Conservation (phyloP, 768 basidiomycete species). For the Paxillus rubicundulus region DNA sequence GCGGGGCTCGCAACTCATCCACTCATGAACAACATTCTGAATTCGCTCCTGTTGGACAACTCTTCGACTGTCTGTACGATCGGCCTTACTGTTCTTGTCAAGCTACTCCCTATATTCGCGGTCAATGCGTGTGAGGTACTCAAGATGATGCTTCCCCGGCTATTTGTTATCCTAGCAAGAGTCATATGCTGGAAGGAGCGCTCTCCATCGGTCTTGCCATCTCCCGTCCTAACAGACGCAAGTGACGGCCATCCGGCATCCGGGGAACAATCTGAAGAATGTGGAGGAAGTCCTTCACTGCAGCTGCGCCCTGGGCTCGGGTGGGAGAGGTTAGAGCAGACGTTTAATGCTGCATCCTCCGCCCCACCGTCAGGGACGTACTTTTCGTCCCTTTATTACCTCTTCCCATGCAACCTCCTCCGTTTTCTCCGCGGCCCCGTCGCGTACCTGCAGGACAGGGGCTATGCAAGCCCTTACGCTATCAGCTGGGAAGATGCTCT, state of each 20-base stretch:
- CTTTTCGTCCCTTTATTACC: constrained; percentile 82
- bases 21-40: constrained; percentile 61
- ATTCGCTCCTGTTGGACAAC: constrained; percentile 69
- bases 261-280: constrained; percentile 20
- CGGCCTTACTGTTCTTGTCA: constrained; percentile 61
- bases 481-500: constrained; percentile 69
- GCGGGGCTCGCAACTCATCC: constrained; percentile 55
- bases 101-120: constrained; percentile 73
- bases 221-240: constrained; percentile 38
- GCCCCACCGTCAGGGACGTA: constrained; percentile 62
- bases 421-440: constrained; percentile 72
- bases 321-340: constrained; percentile 66
- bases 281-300: constrained; percentile 38
- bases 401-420: constrained; percentile 87
- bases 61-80: constrained; percentile 70
- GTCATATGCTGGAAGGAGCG: constrained; percentile 74
- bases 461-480: constrained; percentile 57
- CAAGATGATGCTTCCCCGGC: constrained; percentile 56
- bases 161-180: constrained; percentile 67
- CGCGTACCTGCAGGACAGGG: constrained; percentile 54
- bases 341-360: constrained; percentile 51
- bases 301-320: constrained; percentile 52
- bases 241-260: constrained; percentile 1
- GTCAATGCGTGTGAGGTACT: constrained; percentile 57
- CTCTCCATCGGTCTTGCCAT: constrained; percentile 32